A percentile compares a stretch with the other conserved stretches of the same genome.
Conservation (phyloP, 2,329 filamentous ascomycete species). For the Xylariaceae sp. region DNA sequence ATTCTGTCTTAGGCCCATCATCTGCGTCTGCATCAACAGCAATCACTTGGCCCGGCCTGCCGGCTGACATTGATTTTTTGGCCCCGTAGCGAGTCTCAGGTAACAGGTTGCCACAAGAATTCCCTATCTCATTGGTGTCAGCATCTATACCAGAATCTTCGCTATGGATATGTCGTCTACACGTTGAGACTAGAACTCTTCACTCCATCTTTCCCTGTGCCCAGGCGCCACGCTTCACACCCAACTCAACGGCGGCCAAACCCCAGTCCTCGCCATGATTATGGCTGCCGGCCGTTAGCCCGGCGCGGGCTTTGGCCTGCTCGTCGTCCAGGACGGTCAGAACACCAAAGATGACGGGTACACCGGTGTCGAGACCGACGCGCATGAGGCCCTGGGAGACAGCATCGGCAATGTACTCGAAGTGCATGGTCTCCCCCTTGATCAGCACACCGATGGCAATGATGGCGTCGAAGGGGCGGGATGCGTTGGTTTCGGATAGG, state of each 20-base stretch:
- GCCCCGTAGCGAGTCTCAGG: too few relatives aligned
- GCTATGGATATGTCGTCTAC: not conserved
- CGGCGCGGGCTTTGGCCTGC: conserved; percentile 82
- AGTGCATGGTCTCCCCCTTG: conserved; percentile 99
- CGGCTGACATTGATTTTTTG: too few relatives aligned
- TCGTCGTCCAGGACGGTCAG: conserved; percentile 86
- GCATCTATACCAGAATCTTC: too few relatives aligned
- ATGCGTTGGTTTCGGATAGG: conserved; percentile 37
- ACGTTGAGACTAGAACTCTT: conserved; percentile 1
- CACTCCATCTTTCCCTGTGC: conserved; percentile 62
- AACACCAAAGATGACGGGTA: conserved; percentile 89
- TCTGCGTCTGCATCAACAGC: too few relatives aligned
- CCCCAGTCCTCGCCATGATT: conserved; percentile 99
- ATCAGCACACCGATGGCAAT: conserved; percentile 95
- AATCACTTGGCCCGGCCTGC: too few relatives aligned
- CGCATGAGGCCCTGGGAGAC: conserved; percentile 93
- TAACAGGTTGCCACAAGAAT: too few relatives aligned
- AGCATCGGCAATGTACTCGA: conserved; percentile 94
- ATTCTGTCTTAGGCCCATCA: too few relatives aligned
- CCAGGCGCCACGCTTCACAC: conserved; percentile 83
- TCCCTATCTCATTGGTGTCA: too few relatives aligned
- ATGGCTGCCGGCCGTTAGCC: conserved; percentile 66
- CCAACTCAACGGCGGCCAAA: conserved; percentile 88
- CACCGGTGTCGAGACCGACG: conserved; percentile 81
- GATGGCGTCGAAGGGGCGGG: conserved; percentile 79